Evolutionary conservation across 1,139 yeast genomes (phyloP).

Genomic region (Taphrina deformans): DNA sequence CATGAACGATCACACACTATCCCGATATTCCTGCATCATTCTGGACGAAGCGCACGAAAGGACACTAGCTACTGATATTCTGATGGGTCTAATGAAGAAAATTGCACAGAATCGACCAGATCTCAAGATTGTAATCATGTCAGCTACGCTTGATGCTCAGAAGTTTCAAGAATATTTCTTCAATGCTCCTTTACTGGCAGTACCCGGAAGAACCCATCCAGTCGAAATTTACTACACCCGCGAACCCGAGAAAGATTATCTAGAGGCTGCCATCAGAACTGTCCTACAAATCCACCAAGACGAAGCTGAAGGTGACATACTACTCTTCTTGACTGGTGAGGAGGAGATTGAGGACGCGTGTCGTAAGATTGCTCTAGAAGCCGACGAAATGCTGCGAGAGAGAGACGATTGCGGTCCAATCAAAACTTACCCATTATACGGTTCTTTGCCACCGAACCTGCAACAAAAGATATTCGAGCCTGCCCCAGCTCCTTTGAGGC

Average conservation of each 20-base stretch:
- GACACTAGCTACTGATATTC: constrained; percentile 91
- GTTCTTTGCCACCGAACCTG: constrained; percentile 92
- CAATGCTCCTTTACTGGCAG: constrained; percentile 90
- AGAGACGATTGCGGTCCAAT: constrained; percentile 80
- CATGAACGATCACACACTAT: constrained; percentile 87
- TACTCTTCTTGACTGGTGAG: constrained; percentile 91
- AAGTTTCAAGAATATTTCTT: constrained; percentile 88
- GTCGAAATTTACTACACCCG: constrained; percentile 97
- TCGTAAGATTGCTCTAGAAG: constrained; percentile 79
- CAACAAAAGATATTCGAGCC: constrained; percentile 91
- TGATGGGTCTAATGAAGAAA: constrained; percentile 91
- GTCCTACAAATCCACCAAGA: constrained; percentile 96
- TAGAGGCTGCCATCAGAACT: constrained; percentile 92
- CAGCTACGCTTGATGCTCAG: constrained; percentile 96
- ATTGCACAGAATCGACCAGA: constrained; percentile 78
- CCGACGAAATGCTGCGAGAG: constrained; percentile 83
- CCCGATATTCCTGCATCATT: constrained; percentile 81
- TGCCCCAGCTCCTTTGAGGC: constrained; percentile 66
- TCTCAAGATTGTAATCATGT: constrained; percentile 89
- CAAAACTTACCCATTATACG: constrained; percentile 87
- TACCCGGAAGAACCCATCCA: constrained; percentile 97
- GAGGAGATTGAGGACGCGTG: constrained; percentile 98
- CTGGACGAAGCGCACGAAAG: constrained; percentile 98
- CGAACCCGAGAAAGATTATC: constrained; percentile 89
- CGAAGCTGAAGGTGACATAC: constrained; percentile 88